Evolutionary conservation across 805 yeast genomes (phyloP).

Genomic region (Candida orba): DNA sequence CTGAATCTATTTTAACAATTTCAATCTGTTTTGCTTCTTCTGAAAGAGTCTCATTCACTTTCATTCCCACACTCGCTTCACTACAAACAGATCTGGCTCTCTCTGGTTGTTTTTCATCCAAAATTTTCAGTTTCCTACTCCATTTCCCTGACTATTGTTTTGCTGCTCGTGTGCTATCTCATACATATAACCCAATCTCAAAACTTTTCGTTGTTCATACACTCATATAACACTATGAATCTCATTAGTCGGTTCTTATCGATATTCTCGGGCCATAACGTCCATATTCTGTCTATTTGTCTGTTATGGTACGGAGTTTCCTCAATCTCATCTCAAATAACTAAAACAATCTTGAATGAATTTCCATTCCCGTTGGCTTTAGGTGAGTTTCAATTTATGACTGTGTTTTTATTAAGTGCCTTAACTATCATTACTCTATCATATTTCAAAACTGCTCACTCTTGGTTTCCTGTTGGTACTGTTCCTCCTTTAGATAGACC

Average conservation of each 20-base stretch:
- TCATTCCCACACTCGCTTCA: too few relatives aligned
- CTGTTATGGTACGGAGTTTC: conserved; percentile 56
- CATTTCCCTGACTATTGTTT: too few relatives aligned
- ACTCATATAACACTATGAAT: neutral
- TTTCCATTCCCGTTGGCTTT: conserved; percentile 57
- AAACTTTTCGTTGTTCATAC: too few relatives aligned
- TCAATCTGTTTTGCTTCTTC: too few relatives aligned
- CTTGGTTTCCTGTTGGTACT: conserved; percentile 45
- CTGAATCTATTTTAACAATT: too few relatives aligned
- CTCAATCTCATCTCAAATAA: conserved; percentile 57
- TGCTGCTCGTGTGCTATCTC: too few relatives aligned
- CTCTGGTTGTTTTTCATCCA: too few relatives aligned
- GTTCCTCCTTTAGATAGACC: conserved; percentile 33
- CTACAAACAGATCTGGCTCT: too few relatives aligned
- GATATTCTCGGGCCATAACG: conserved; percentile 1
- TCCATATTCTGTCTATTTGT: conserved; percentile 28
- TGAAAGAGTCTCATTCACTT: too few relatives aligned
- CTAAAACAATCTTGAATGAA: conserved; percentile 45
- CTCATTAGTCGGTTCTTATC: neutral
- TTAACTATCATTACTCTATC: conserved; percentile 31
- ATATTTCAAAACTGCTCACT: conserved; percentile 24
- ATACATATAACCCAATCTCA: too few relatives aligned
- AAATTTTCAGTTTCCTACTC: too few relatives aligned
- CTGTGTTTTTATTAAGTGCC: conserved; percentile 39
- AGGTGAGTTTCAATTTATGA: conserved; percentile 56